Percentiles rank a stretch among this genome's conserved stretches.
Evolutionary conservation across 1,284 basidiomycete species (phyloP).

Genomic region (Rhodotorula sp.): DNA sequence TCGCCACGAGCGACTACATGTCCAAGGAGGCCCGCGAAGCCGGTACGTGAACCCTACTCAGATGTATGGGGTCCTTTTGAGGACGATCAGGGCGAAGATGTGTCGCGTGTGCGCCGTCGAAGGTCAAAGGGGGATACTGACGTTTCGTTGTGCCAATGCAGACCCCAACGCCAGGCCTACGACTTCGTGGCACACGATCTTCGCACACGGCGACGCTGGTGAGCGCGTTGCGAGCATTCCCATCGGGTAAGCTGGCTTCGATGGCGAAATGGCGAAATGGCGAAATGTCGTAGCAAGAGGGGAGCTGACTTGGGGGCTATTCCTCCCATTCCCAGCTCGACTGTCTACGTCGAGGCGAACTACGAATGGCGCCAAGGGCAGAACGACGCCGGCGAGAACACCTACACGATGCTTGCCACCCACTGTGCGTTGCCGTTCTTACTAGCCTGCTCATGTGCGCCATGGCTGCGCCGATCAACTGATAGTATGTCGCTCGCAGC

Average conservation of each 20-base stretch:
- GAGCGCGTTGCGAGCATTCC: conserved; percentile 62
- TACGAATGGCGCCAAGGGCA: conserved; percentile 37
- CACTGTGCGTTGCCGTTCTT: conserved; percentile 24
- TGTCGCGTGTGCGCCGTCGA: too few relatives aligned
- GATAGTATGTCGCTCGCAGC: too few relatives aligned
- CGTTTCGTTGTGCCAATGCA: background rate
- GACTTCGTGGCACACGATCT: conserved; percentile 69
- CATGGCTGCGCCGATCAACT: too few relatives aligned
- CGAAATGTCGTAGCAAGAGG: too few relatives aligned
- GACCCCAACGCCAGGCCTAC: conserved; percentile 50
- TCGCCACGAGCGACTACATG: conserved; percentile 40
- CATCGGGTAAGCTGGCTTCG: conserved; percentile 56
- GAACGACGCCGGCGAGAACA: conserved; percentile 36
- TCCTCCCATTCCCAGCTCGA: conserved; percentile 23
- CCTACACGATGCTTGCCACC: conserved; percentile 22
- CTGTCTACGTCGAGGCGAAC: conserved; percentile 43
- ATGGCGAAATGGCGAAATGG: too few relatives aligned
- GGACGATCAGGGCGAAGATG: too few relatives aligned
- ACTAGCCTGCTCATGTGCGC: too few relatives aligned
- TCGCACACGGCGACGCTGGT: conserved; percentile 65
- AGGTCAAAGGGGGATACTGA: too few relatives aligned
- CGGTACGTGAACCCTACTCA: conserved; percentile 47
- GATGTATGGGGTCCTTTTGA: too few relatives aligned
- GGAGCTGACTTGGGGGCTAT: background rate
- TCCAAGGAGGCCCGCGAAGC: conserved; percentile 25